Evolutionary conservation across 176 grass and related monocot genomes (phyloP), one percentile per base, ranked within the genome.

Genomic region (Carex cristatella): DNA sequence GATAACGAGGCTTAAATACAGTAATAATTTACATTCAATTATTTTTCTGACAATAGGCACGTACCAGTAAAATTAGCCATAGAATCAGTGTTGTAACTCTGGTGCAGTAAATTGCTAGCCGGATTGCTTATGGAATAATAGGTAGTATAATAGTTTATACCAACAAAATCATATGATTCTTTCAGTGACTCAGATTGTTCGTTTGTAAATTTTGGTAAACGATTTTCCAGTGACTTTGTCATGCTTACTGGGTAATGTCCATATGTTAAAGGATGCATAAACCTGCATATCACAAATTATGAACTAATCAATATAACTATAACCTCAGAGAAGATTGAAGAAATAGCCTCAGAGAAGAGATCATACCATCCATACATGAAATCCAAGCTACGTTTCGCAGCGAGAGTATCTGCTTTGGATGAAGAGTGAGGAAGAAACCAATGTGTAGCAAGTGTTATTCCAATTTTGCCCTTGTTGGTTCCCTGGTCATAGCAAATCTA

Each of bases 141-240:
- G 56, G 18, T 18, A 10, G 87, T 75, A 35, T 92, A 87, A 61
- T 92, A 92, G 60, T 92, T 89, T 56, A 89, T 19, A 33, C 84
- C 87, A 5, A 88, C 12, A 68, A 91, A 91, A 67, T 91, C 87
- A 72, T 38, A 85, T 9, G 90, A 86, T 51, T 75, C 87, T 67
- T 69, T 89, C n/a, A 91, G 32, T 82, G 78, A 35, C 11, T 84
- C 81, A 5, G 84, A 86, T 31, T 91, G 84, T 65, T 77, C 80
- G 28, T 44, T 19, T 4, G 84, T 89, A 59, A 91, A 91, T 30
- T 44, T 5, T 12, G 90, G 90, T 42, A 89, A 82, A 14, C 84
- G 87, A 32, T 66, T 79, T 2, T 87, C 84, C 5, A 87, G 19
- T 10, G 79, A 48, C 4, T 19, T 32, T 44, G 74, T 75, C 90